Conservation (phyloP, 2,329 filamentous ascomycete species). For the Apiospora kogelbergensis region DNA sequence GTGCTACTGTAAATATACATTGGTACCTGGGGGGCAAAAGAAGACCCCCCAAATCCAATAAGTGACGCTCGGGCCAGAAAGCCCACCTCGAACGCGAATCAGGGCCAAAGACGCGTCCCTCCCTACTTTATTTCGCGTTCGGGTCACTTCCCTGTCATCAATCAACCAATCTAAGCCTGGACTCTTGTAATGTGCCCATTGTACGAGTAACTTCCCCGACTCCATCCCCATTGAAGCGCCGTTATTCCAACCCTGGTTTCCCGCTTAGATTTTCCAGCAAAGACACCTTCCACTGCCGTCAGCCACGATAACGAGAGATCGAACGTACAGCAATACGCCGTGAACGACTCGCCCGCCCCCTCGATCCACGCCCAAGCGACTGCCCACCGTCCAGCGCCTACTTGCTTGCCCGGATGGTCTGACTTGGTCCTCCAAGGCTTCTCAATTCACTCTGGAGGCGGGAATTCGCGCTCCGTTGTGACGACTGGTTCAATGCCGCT, state of each 20-base stretch:
- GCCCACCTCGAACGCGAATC: not conserved
- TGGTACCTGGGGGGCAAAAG: no score
- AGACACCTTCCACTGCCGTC: not conserved
- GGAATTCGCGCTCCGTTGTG: not conserved
- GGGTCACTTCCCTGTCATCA: not conserved
- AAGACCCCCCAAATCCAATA: no score
- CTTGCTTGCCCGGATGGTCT: not conserved
- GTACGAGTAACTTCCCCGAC: constrained; percentile 2
- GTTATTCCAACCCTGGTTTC: not conserved
- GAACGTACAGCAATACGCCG: not conserved
- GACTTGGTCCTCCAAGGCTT: not conserved
- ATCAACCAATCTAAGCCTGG: not conserved
- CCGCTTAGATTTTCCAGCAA: not conserved
- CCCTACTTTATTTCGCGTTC: constrained; percentile 2
- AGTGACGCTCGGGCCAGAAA: not conserved
- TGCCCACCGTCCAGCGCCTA: not conserved
- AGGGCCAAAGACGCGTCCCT: not conserved
- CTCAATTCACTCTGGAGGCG: not conserved
- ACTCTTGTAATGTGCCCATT: not conserved
- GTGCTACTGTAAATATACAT: no score
- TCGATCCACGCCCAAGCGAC: not conserved
- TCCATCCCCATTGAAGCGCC: not conserved
- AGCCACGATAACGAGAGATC: not conserved
- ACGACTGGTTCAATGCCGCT: constrained; percentile 43
- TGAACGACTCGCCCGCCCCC: not conserved